These are phyloP conservation scores for Musa itinerans DNA, from an alignment of 176 grass and related monocot genomes.

Conservation along the genomic window DNA sequence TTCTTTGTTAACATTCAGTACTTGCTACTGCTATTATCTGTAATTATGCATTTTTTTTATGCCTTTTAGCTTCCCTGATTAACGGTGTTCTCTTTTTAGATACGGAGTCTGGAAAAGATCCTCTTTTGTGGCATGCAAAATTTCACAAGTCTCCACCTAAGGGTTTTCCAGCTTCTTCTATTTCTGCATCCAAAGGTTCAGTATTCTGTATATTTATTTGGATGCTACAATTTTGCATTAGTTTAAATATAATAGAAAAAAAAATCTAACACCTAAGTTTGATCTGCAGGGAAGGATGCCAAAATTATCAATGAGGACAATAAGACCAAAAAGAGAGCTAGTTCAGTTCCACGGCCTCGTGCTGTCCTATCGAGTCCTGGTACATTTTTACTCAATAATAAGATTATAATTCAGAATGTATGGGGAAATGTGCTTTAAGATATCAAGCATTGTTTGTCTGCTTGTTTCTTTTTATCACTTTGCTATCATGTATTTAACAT, in stretches of 20 bases:
- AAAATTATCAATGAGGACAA: not conserved
- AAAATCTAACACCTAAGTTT: not conserved
- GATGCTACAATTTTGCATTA: not conserved
- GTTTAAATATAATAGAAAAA: not conserved
- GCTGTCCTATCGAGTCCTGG: conserved; percentile 40
- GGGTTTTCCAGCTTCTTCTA: conserved; percentile 6
- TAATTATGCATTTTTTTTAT: not conserved
- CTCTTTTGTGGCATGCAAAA: conserved; percentile 14
- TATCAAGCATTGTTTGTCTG: too few relatives aligned
- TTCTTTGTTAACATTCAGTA: not conserved
- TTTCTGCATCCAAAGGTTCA: conserved; percentile 13
- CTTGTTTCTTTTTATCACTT: too few relatives aligned
- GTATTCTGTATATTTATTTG: not conserved
- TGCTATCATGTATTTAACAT: too few relatives aligned
- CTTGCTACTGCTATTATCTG: not conserved
- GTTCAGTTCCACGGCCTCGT: conserved; percentile 26
- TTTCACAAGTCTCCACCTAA: conserved; percentile 6
- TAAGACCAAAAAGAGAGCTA: conserved; percentile 17
- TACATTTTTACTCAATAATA: conserved; percentile 6
- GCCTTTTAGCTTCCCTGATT: not conserved
- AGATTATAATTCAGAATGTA: not conserved
- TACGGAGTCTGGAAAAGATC: conserved; percentile 22
- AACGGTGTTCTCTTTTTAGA: conserved; percentile 6
- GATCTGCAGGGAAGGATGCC: conserved; percentile 4
- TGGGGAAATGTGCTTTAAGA: not conserved